phyloP scores from a whole-genome alignment of 140 eudicot genomes.

The Ambrosia hybrid region DNA sequence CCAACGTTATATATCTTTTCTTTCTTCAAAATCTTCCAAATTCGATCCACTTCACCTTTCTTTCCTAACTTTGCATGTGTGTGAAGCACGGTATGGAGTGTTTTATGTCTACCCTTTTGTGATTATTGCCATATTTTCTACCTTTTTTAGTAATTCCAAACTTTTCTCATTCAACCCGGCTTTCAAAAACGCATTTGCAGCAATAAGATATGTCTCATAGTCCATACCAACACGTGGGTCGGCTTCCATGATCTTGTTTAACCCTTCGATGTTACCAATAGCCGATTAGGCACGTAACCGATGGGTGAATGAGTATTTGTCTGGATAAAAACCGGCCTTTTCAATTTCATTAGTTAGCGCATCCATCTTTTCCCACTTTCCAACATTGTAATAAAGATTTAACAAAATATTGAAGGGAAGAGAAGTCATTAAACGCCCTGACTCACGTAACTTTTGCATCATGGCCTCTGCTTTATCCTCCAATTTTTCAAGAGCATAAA shows the following conservation, averaged over 20 bases:
- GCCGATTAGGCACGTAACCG: constrained; percentile 44
- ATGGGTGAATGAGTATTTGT: constrained; percentile 30
- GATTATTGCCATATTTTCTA: constrained; percentile 29
- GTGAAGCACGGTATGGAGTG: constrained; percentile 27
- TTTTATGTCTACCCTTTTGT: constrained; percentile 17
- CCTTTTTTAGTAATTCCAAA: constrained; percentile 41
- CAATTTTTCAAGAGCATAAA: constrained; percentile 39
- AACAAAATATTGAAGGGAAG: constrained; percentile 38
- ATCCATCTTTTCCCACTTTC: constrained; percentile 44
- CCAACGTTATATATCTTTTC: constrained; percentile 36
- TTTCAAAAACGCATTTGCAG: constrained; percentile 46
- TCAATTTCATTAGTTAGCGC: constrained; percentile 47
- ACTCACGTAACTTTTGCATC: constrained; percentile 45
- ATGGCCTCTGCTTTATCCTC: constrained; percentile 57
- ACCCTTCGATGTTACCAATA: constrained; percentile 43
- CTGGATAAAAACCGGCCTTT: constrained; percentile 33
- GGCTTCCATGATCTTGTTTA: constrained; percentile 43
- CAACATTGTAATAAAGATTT: constrained; percentile 38
- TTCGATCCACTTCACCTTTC: constrained; percentile 53
- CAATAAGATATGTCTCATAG: constrained; percentile 30
- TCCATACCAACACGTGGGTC: constrained; percentile 31
- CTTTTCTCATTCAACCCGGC: constrained; percentile 49
- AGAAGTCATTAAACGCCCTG: constrained; percentile 26
- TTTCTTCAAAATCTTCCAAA: constrained; percentile 48
- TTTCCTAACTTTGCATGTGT: constrained; percentile 43